A percentile compares a stretch with the other conserved stretches of the same genome.
Evolutionary conservation across 2,329 filamentous ascomycete genomes (phyloP).

Genomic region (Aureobasidium sp.): DNA sequence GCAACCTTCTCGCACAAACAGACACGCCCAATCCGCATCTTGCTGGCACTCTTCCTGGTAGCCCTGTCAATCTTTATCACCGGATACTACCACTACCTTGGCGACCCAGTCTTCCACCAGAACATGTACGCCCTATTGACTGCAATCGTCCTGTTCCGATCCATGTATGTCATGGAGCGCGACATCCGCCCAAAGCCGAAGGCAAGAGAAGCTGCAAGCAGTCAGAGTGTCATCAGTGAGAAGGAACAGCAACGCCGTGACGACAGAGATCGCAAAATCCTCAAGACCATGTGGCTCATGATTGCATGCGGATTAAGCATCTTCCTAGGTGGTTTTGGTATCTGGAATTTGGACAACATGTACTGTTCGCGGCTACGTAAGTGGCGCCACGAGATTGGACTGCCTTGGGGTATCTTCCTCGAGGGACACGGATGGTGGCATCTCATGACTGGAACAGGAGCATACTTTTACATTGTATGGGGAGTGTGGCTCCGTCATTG

Average conservation of each 20-base stretch:
- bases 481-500: conserved; percentile 74
- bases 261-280: conserved; percentile 48
- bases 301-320: conserved; percentile 59
- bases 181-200: conserved; percentile 53
- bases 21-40: conserved; percentile 42
- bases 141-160: conserved; percentile 60
- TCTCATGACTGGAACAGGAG: conserved; percentile 71
- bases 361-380: conserved; percentile 59
- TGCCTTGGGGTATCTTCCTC: conserved; percentile 74
- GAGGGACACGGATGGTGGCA: conserved; percentile 74
- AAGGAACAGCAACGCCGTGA: conserved; percentile 43
- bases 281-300: conserved; percentile 69
- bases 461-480: conserved; percentile 80
- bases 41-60: conserved; percentile 52
- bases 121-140: conserved; percentile 69
- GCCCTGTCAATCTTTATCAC: conserved; percentile 59
- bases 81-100: conserved; percentile 71
- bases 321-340: conserved; percentile 66
- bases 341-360: conserved; percentile 76
- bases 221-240: conserved; percentile 16
- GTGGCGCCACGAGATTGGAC: conserved; percentile 60
- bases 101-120: conserved; percentile 78
- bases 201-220: conserved; percentile 34
- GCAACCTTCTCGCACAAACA: conserved; percentile 68
- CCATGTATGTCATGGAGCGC: conserved; percentile 70